Evolutionary conservation across 768 basidiomycete genomes (phyloP), one percentile per base, ranked within the genome.

Genomic region (Boletales sp.): DNA sequence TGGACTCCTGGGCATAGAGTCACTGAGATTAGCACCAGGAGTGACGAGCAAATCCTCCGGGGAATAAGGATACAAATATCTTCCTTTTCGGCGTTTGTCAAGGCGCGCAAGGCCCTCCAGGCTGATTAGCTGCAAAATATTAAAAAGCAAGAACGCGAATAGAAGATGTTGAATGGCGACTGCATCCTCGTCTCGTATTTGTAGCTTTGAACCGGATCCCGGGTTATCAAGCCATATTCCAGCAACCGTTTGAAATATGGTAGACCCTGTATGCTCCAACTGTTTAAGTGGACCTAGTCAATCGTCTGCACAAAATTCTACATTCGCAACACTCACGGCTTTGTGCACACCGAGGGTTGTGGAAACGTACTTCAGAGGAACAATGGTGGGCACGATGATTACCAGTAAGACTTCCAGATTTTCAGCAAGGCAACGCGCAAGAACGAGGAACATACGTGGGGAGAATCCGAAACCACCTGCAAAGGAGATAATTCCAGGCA

Each of bases 321-420:
- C 15, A 8, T 45, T 19, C 24, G 34, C 48, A 38, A 15, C 11
- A 68, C 83, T 53, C 69, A 88, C 88, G 61, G 83, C 82, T 64
- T 90, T 90, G 61, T 90, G 87, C 8, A 83, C 81, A 1, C 87
- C 88, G 0, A 90, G 72, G 5, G 86, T 86, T 1, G 89, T 90
- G 2, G 86, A 84, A 40, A 90, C 81, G 63, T 85, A 90, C 62
- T 84, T 85, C 17, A 76, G 55, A 8, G 81, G 77, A 0, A 90
- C 86, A 27, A 90, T 78, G 45, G 76, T 78, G 1, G 88, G 87
- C 0, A 90, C 88, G 31, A 90, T 72, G 14, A 90, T 74, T 8
- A 86, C 88, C 11, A 90, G 73, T 10, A 90, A 69, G 27, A 90
- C 87, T 88, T 54, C 29, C 14, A 5, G 39, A 32, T 35, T 36